Percentiles rank a stretch among this genome's conserved stretches.
phyloP scores from a whole-genome alignment of 1,139 yeast genomes.

The Scheffersomyces insectosa region DNA sequence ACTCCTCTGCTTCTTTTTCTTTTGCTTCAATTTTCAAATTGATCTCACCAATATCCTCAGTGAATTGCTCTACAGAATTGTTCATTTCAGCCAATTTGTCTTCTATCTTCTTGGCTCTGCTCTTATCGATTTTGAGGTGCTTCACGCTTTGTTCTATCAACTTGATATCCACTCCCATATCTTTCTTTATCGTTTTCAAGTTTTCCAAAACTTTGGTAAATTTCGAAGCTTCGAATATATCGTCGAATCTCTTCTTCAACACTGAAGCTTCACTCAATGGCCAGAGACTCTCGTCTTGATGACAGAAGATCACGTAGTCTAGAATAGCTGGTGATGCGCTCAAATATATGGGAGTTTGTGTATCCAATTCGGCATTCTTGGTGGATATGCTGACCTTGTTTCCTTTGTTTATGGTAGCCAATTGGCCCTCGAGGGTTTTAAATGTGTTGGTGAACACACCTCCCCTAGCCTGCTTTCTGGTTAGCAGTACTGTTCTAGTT shows the following conservation, averaged over 20 bases:
- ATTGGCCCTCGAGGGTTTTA: slow-evolving; percentile 89
- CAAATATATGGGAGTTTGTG: slow-evolving; percentile 73
- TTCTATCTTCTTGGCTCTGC: slow-evolving; percentile 63
- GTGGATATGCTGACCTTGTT: slow-evolving; percentile 76
- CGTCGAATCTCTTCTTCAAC: slow-evolving; percentile 90
- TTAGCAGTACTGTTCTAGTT: slow-evolving; percentile 79
- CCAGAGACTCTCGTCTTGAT: slow-evolving; percentile 97
- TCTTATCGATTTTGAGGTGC: slow-evolving; percentile 71
- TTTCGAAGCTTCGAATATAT: slow-evolving; percentile 92
- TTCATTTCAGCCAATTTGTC: slow-evolving; percentile 48
- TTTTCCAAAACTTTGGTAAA: slow-evolving; percentile 88
- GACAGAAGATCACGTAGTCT: slow-evolving; percentile 94
- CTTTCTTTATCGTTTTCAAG: slow-evolving; percentile 74
- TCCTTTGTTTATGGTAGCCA: slow-evolving; percentile 65
- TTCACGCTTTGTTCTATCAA: slow-evolving; percentile 75
- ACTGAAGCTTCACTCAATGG: slow-evolving; percentile 91
- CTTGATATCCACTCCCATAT: slow-evolving; percentile 72
- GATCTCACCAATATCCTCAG: slow-evolving; percentile 50
- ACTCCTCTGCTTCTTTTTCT: slow-evolving; percentile 58
- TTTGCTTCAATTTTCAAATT: slow-evolving; percentile 49
- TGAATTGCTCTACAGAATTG: slow-evolving; percentile 44
- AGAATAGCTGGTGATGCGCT: slow-evolving; percentile 89
- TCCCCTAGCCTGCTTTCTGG: slow-evolving; percentile 49
- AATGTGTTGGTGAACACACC: slow-evolving; percentile 56
- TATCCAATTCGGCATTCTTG: slow-evolving; percentile 82